phyloP scores from a whole-genome alignment of 2,329 filamentous ascomycete genomes.

The Piedraia hortae region DNA sequence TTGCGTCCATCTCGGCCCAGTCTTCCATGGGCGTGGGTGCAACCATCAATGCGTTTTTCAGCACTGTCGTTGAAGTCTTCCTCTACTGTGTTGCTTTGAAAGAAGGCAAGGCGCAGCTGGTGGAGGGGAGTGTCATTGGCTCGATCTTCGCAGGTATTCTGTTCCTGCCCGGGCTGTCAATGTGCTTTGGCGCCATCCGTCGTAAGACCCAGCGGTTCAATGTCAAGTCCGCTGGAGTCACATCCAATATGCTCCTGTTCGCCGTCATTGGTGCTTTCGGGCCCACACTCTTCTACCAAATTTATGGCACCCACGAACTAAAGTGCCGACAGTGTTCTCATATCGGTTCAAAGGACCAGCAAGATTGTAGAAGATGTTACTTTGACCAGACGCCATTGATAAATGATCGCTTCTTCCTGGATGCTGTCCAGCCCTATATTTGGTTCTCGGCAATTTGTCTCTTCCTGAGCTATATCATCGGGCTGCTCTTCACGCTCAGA shows the following conservation, averaged over 20 bases:
- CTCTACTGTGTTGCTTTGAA: slow-evolving; percentile 84
- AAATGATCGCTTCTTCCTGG: slow-evolving; percentile 64
- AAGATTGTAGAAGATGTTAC: slow-evolving; percentile 74
- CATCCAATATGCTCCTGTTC: slow-evolving; percentile 91
- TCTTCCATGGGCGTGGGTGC: slow-evolving; percentile 95
- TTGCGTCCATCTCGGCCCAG: slow-evolving; percentile 92
- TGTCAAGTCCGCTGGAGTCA: slow-evolving; percentile 81
- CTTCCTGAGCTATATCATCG: slow-evolving; percentile 81
- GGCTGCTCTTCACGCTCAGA: slow-evolving; percentile 78
- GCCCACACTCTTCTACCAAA: slow-evolving; percentile 91
- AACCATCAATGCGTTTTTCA: slow-evolving; percentile 95
- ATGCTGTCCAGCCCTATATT: slow-evolving; percentile 80
- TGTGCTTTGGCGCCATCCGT: slow-evolving; percentile 96
- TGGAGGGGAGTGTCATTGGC: slow-evolving; percentile 89
- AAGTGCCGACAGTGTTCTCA: slow-evolving; percentile 38
- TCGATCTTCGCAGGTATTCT: slow-evolving; percentile 94
- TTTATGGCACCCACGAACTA: slow-evolving; percentile 90
- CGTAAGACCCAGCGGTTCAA: slow-evolving; percentile 97
- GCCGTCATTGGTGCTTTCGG: slow-evolving; percentile 87
- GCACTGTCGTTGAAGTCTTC: slow-evolving; percentile 89
- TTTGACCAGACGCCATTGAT: slow-evolving; percentile 70
- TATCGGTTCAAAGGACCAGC: slow-evolving; percentile 19
- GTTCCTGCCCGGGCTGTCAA: slow-evolving; percentile 79
- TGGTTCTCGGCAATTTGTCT: slow-evolving; percentile 64
- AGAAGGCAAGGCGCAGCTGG: slow-evolving; percentile 73